Base-by-base conservation (phyloP, 768 basidiomycete genomes). In the Lactarius trivialis region DNA sequence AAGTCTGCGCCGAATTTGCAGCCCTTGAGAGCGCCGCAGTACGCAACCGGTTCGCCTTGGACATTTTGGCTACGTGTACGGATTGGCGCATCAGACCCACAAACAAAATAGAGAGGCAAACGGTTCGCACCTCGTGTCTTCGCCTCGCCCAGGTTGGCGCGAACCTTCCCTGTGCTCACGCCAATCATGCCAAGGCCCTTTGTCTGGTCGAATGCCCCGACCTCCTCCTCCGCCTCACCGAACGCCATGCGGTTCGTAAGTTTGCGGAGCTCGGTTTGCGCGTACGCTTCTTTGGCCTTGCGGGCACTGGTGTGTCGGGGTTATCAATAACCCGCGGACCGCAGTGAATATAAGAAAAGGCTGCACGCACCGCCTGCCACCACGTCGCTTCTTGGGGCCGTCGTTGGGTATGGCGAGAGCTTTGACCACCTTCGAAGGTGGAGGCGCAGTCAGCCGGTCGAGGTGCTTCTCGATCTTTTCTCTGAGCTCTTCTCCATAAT, bases 181-280 rank as follows among this genome's bases (percentile, higher is more conserved):
- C 94, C 93, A 64, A 98, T 91, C 95, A 99, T 98, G 64, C 97
- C 97, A 71, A 98, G 74, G 6, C 97, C 97, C 78, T 93, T 91
- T n/a, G 94, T 95, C 77, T 98, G 87, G 76, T 97, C 97, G 68
- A 93, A 95, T 34, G 94, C 91, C 19, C 94, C 96, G 49, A 95
- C 90, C 73, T 99, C 97, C 70, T 95, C 88, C 71, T 98, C 97
- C 1, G 88, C 89, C 74, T 96, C 88, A 45, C 96, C 97, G 69
- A 99, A 98, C 59, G 79, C 85, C 89, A 98, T 90, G 52, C 97
- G 85, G 73, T 99, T 99, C 76, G 98, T 96, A 65, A 97, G 79
- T 75, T 98, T 98, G 65, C 94, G 86, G 50, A 99, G 78, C 72
- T 99, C 97, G 2, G 97, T 98, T 74, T 93, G 91, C 5, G 93